Percentiles rank a stretch among this genome's conserved stretches.
phyloP scores from a whole-genome alignment of 371 early-diverging fungal species.

The Mucor plumbeus region DNA sequence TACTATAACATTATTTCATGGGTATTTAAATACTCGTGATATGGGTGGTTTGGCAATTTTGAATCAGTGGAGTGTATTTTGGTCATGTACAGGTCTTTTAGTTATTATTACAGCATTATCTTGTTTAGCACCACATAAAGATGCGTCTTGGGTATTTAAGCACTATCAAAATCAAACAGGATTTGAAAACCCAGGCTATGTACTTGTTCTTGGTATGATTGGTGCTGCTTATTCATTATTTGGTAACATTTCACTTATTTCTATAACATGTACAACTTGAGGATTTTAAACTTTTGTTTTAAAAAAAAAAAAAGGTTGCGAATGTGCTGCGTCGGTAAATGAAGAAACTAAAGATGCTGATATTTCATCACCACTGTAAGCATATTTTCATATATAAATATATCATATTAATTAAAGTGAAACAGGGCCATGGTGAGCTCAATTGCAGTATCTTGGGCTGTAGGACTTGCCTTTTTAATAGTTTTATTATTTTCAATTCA shows the following conservation, averaged over 20 bases:
- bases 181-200: constrained; percentile 43
- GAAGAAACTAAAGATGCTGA: constrained; percentile 56
- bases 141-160: constrained; percentile 40
- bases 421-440: constrained; percentile 48
- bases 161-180: constrained; percentile 52
- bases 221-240: constrained; percentile 52
- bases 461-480: constrained; percentile 42
- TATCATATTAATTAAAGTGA: not conserved
- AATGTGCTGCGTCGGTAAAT: constrained; percentile 46
- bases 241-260: constrained; percentile 28
- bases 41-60: constrained; percentile 30
- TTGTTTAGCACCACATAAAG: constrained; percentile 26
- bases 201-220: constrained; percentile 47
- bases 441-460: constrained; percentile 44
- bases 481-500: constrained; percentile 48
- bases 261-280: not conserved
- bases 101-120: constrained; percentile 34
- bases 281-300: not conserved
- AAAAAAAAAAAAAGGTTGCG: constrained; percentile 51
- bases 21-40: constrained; percentile 35
- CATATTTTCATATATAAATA: no score
- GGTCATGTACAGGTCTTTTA: constrained; percentile 47
- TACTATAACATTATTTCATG: constrained; percentile 35
- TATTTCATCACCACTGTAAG: constrained; percentile 44
- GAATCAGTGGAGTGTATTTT: constrained; percentile 50